Conservation (phyloP, 352 stramenopile species). For the Blastocystis sp. region DNA sequence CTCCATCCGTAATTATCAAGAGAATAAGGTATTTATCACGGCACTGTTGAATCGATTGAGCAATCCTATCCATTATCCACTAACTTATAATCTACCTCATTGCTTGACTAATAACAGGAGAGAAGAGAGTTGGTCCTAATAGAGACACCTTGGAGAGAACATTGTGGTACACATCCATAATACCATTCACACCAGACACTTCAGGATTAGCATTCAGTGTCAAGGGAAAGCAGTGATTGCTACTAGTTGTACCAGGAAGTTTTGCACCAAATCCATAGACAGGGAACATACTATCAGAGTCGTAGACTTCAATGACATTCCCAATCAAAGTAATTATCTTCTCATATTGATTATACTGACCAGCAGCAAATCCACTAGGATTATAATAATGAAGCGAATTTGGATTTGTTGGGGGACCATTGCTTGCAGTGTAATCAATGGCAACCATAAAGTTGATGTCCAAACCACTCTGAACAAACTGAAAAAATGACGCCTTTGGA, state of each 20-base stretch:
- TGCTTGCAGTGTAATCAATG: slow-evolving; percentile 80
- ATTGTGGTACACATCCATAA: slow-evolving; percentile 75
- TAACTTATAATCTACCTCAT: slow-evolving; percentile 9
- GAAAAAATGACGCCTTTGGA: slow-evolving; percentile 73
- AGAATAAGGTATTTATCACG: slow-evolving; percentile 80
- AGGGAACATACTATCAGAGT: slow-evolving; percentile 77
- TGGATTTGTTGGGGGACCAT: slow-evolving; percentile 73
- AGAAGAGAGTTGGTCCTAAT: slow-evolving; percentile 73
- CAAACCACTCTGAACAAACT: slow-evolving; percentile 77
- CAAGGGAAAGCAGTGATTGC: slow-evolving; percentile 87
- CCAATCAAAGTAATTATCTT: slow-evolving; percentile 76
- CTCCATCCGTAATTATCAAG: slow-evolving; percentile 82
- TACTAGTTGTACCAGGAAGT: slow-evolving; percentile 74
- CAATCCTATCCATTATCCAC: neutral
- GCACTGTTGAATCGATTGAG: neutral
- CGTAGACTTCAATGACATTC: slow-evolving; percentile 77
- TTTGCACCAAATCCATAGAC: slow-evolving; percentile 80
- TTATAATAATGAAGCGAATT: slow-evolving; percentile 72
- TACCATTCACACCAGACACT: slow-evolving; percentile 76
- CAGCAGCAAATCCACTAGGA: neutral
- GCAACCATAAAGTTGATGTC: slow-evolving; percentile 81
- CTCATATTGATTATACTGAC: slow-evolving; percentile 73
- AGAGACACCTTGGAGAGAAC: slow-evolving; percentile 69
- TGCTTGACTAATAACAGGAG: slow-evolving; percentile 69
- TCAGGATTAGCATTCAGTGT: slow-evolving; percentile 78